phyloP scores from a whole-genome alignment of 2,329 filamentous ascomycete genomes.

The Alternaria longipes region DNA sequence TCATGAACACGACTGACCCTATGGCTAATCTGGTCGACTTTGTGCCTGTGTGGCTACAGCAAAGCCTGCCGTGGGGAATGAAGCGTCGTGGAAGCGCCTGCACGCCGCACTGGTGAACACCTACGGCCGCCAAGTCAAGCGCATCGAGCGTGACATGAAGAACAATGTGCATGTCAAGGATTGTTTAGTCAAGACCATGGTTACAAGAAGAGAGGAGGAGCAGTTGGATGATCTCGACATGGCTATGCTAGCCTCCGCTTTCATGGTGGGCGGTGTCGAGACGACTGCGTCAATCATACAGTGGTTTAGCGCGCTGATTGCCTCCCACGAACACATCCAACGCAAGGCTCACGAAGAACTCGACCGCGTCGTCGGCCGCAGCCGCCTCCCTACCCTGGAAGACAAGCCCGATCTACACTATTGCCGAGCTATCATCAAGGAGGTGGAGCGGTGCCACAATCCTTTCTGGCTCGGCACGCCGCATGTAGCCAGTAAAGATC shows the following conservation, averaged over 20 bases:
- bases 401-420: slow-evolving; percentile 40
- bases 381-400: slow-evolving; percentile 15
- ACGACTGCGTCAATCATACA: slow-evolving; percentile 17
- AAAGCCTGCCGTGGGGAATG: not conserved
- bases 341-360: no score
- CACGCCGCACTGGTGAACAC: slow-evolving; percentile 1
- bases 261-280: slow-evolving; percentile 31
- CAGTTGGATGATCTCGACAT: slow-evolving; percentile 14
- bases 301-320: no score
- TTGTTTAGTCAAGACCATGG: slow-evolving; percentile 28
- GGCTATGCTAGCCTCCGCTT: slow-evolving; percentile 25
- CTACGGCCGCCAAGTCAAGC: not conserved
- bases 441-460: slow-evolving; percentile 52
- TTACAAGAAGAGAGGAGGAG: slow-evolving; percentile 7
- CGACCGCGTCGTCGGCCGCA: not conserved
- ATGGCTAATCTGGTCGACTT: slow-evolving; percentile 6
- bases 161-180: slow-evolving; percentile 13
- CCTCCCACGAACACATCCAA: no score
- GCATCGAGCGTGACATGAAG: slow-evolving; percentile 8
- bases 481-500: slow-evolving; percentile 17
- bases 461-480: slow-evolving; percentile 14
- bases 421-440: slow-evolving; percentile 36
- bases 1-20: not conserved
- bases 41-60: not conserved
- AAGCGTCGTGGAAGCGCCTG: slow-evolving; percentile 1